Percentiles rank a stretch among this genome's conserved stretches.
These are phyloP conservation scores for Penicillium diatomitis DNA, from an alignment of 495 filamentous ascomycete species.

Conservation along the genomic window DNA sequence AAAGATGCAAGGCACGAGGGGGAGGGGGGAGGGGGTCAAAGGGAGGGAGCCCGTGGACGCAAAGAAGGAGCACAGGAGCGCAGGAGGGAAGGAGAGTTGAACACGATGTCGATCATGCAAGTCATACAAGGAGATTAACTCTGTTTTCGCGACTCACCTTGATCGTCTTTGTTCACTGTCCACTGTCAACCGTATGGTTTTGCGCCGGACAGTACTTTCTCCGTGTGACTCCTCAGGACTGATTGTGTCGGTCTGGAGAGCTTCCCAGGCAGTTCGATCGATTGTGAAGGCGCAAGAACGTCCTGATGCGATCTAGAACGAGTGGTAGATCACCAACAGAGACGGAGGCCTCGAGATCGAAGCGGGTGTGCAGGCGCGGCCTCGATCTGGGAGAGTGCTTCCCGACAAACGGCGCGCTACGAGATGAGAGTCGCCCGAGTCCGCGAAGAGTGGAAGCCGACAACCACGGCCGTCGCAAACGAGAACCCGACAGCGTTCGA, in stretches of 20 bases:
- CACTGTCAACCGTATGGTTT: background rate
- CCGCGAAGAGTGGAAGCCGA: background rate
- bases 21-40: constrained; percentile 5
- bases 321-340: background rate
- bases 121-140: background rate
- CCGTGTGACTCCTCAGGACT: background rate
- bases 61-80: constrained; percentile 7
- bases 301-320: constrained; percentile 1
- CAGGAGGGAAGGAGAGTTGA: background rate
- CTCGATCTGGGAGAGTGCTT: no score
- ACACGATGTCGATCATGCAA: background rate
- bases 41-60: constrained; percentile 24
- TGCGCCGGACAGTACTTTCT: background rate
- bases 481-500: background rate
- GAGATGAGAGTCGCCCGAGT: background rate
- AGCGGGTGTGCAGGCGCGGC: background rate
- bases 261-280: background rate
- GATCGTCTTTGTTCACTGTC: background rate
- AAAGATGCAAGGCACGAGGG: constrained; percentile 37
- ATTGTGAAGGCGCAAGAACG: background rate
- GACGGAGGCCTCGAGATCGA: background rate
- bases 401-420: background rate
- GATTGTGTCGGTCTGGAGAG: background rate
- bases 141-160: constrained; percentile 5
- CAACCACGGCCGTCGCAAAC: background rate